These are phyloP conservation scores for Decorospora gaudefroyi DNA, from an alignment of 2,329 filamentous ascomycete genomes.

Conservation along the genomic window DNA sequence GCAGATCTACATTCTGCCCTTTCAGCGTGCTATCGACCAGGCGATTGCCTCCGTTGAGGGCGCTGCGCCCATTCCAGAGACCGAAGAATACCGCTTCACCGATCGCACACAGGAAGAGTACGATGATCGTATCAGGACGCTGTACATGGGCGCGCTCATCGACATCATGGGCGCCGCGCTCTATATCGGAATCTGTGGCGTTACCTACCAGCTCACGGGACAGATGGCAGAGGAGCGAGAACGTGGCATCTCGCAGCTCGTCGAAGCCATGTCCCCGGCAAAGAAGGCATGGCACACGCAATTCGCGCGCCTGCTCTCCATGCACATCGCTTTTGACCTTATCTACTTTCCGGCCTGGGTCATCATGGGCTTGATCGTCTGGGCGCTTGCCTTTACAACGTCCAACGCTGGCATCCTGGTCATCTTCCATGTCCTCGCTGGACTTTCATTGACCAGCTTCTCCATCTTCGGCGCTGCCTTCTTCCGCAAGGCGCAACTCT, in stretches of 20 bases:
- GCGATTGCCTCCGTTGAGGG: slow-evolving; percentile 66
- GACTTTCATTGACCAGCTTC: slow-evolving; percentile 76
- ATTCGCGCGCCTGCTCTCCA: slow-evolving; percentile 74
- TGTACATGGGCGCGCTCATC: slow-evolving; percentile 74
- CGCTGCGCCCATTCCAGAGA: slow-evolving; percentile 44
- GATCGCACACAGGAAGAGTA: slow-evolving; percentile 70
- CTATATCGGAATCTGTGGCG: slow-evolving; percentile 76
- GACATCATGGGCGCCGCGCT: slow-evolving; percentile 78
- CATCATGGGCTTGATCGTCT: slow-evolving; percentile 71
- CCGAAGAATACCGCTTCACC: slow-evolving; percentile 76
- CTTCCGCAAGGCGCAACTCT: slow-evolving; percentile 86
- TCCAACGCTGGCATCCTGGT: slow-evolving; percentile 53
- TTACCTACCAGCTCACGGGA: slow-evolving; percentile 85
- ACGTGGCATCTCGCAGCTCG: slow-evolving; percentile 81
- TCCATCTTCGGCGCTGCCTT: slow-evolving; percentile 80
- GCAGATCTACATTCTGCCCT: slow-evolving; percentile 75
- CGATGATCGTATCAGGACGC: slow-evolving; percentile 64
- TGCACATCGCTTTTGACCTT: slow-evolving; percentile 78
- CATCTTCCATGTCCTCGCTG: slow-evolving; percentile 72
- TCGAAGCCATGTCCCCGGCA: slow-evolving; percentile 90
- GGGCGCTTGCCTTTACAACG: slow-evolving; percentile 59
- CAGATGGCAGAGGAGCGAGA: slow-evolving; percentile 86
- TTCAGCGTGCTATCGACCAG: slow-evolving; percentile 77
- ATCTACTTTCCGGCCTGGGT: slow-evolving; percentile 85
- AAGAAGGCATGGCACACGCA: slow-evolving; percentile 75